A percentile compares a stretch with the other conserved stretches of the same genome.
phyloP scores from a whole-genome alignment of 31 red algal genomes.

The Bonnemaisonia californica region DNA sequence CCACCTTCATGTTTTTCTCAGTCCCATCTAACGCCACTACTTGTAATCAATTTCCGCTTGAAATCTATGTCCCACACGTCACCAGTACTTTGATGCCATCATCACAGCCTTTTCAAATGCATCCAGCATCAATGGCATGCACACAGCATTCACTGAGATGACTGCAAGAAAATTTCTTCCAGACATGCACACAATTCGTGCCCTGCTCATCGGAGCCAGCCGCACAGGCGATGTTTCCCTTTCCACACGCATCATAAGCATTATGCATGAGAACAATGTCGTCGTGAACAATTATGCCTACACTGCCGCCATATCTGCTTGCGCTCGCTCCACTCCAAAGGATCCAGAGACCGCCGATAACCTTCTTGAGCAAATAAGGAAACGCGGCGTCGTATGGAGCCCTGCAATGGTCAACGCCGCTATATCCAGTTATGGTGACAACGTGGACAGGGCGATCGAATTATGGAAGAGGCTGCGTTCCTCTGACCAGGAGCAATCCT shows the following conservation, averaged over 20 bases:
- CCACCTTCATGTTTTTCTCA: no score
- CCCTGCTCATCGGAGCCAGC: conserved; percentile 16
- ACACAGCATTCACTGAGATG: conserved; percentile 13
- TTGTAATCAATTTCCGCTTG: no score
- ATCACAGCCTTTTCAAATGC: conserved; percentile 18
- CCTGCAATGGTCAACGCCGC: conserved; percentile 40
- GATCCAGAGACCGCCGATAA: conserved; percentile 29
- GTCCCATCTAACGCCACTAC: no score
- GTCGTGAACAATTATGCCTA: neutral
- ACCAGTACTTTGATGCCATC: conserved; percentile 33
- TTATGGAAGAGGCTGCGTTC: conserved; percentile 15
- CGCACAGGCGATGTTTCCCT: conserved; percentile 15
- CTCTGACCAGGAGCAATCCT: neutral
- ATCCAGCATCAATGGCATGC: conserved; percentile 6
- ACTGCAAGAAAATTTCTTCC: neutral
- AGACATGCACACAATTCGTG: conserved; percentile 21
- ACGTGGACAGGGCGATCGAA: conserved; percentile 20
- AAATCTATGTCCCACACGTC: no score
- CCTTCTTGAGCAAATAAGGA: neutral
- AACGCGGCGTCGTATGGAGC: conserved; percentile 11
- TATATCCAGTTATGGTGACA: conserved; percentile 17
- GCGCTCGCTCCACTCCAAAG: conserved; percentile 8
- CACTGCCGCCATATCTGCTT: conserved; percentile 26
- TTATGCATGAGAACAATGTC: neutral
- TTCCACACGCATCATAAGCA: neutral